Evolutionary conservation across 345 rosid species (phyloP), one percentile per base, ranked within the genome.

Genomic region (Turnera subulata): DNA sequence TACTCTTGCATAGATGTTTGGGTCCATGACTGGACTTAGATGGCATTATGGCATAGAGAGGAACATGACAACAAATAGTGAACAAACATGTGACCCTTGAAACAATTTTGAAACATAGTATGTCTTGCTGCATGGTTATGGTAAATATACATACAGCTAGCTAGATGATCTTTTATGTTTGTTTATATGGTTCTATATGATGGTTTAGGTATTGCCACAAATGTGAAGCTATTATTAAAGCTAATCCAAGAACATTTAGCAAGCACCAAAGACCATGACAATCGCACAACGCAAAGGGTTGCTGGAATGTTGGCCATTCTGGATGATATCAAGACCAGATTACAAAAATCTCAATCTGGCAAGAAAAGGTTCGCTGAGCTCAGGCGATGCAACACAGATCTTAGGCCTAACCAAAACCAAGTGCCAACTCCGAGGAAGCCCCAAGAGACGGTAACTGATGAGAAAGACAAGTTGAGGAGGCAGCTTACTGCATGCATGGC

Each of bases 221-320:
- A 78, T 32, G 78, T 84, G 51, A 84, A 78, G 83, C 71, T 90
- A 29, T 61, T 90, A 10, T 68, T 84, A 14, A 90, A 90, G 58
- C 61, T 90, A 33, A 79, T 90, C 38, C 86, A 84, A 20, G 92
- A 90, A 37, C 86, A 90, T 42, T 42, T 5, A 17, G 86, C 86
- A 1, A 82, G 72, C 54, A 35, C 64, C 0, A 80, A 62, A 32
- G 72, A 65, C 8, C 67, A 69, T 1, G 90, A 90, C 49, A 84
- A 77, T 13, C 67, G 89, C 19, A 80, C 71, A 33, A 49, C 58
- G 1, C 90, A 80, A 24, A 75, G 95, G 60, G 65, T 86, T 18
- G 86, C 78, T 16, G 82, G 90, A 6, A 87, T 87, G 84, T 80
- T 83, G 58, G 71, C 84, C 11, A 87, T 90, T 59, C 74, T 90